Percentiles rank a stretch among this genome's conserved stretches.
These are phyloP conservation scores for Coemansia sp. DNA, from an alignment of 192 early-diverging fungal genomes.

Conservation along the genomic window DNA sequence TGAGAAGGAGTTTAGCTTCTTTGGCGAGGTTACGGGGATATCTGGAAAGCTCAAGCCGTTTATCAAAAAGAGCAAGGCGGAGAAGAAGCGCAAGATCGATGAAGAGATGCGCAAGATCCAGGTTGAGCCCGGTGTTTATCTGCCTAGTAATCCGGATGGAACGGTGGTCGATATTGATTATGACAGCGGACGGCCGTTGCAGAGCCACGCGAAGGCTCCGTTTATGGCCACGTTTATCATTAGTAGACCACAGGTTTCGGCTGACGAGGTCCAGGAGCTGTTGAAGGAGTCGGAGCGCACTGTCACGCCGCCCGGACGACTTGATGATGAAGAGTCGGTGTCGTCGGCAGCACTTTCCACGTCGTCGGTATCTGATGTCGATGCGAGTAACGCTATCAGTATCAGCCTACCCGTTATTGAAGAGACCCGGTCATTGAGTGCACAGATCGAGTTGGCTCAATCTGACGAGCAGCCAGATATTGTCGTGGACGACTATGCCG, in stretches of 20 bases:
- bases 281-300: slow-evolving; percentile 47
- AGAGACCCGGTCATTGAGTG: slow-evolving; percentile 15
- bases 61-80: slow-evolving; percentile 86
- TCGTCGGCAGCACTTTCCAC: background rate
- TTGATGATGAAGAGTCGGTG: background rate
- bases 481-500: background rate
- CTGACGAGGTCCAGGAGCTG: slow-evolving; percentile 65
- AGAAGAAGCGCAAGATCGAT: slow-evolving; percentile 99
- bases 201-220: slow-evolving; percentile 98
- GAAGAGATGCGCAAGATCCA: slow-evolving; percentile 95
- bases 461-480: background rate
- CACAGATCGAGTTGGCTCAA: slow-evolving; percentile 13
- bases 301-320: slow-evolving; percentile 31
- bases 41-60: slow-evolving; percentile 96
- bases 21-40: slow-evolving; percentile 93
- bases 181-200: slow-evolving; percentile 90
- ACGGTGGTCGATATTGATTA: slow-evolving; percentile 95
- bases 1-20: slow-evolving; percentile 96
- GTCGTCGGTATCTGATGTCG: background rate
- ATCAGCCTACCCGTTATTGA: slow-evolving; percentile 19
- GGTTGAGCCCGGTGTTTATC: slow-evolving; percentile 95
- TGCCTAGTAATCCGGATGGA: slow-evolving; percentile 97
- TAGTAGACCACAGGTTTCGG: slow-evolving; percentile 61
- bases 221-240: slow-evolving; percentile 99
- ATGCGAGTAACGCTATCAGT: background rate